Evolutionary conservation across 2,329 filamentous ascomycete genomes (phyloP).

Genomic region (Colletotrichum sp.): DNA sequence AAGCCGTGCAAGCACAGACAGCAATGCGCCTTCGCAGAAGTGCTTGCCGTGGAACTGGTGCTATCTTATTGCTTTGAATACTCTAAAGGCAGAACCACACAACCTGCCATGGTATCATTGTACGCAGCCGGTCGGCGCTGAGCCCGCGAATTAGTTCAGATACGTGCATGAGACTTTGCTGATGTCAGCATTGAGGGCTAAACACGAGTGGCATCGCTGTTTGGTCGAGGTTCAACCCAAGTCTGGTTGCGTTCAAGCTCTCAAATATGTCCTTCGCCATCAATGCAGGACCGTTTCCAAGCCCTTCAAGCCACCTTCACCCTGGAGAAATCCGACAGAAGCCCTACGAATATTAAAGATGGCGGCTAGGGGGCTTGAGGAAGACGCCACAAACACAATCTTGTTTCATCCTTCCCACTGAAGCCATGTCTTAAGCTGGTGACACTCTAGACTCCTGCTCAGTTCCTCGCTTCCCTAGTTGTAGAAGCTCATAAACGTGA

Average conservation of each 20-base stretch:
- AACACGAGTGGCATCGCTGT: no score
- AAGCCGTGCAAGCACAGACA: not conserved
- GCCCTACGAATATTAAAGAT: fast-evolving
- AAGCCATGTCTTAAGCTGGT: fast-evolving
- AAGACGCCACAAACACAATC: not conserved
- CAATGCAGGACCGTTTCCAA: not conserved
- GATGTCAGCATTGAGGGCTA: no score
- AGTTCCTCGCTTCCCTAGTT: fast-evolving
- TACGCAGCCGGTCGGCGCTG: not conserved
- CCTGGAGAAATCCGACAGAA: fast-evolving
- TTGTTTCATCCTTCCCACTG: fast-evolving
- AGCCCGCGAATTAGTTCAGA: not conserved
- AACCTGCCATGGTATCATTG: not conserved
- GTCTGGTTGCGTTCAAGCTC: no score
- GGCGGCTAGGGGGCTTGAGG: fast-evolving
- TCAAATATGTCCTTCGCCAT: not conserved
- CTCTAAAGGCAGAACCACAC: not conserved
- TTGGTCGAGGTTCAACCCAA: no score
- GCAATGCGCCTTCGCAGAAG: not conserved
- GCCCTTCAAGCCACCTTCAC: no score
- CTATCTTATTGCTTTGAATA: fast-evolving
- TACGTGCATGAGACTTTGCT: not conserved
- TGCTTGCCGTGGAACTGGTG: not conserved
- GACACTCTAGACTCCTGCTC: not conserved
- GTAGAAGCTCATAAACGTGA: not conserved